Percentiles rank a stretch among this genome's conserved stretches.
These are phyloP conservation scores for Suillus paluster DNA, from an alignment of 768 basidiomycete species.

Conservation along the genomic window DNA sequence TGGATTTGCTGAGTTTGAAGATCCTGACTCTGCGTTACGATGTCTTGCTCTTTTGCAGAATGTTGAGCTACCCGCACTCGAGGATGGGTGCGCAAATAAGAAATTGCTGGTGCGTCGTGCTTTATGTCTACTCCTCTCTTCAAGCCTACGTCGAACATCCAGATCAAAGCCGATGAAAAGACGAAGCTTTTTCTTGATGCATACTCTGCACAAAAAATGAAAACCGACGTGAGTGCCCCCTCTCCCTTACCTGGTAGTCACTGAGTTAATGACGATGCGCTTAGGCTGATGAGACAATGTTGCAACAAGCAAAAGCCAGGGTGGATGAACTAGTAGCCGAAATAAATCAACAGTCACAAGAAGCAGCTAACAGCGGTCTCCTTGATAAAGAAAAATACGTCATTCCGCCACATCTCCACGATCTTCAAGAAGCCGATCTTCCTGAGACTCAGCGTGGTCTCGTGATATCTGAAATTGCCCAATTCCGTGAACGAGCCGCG, in stretches of 20 bases:
- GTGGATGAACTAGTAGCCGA: constrained; percentile 70
- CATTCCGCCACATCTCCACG: constrained; percentile 95
- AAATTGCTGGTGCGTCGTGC: constrained; percentile 65
- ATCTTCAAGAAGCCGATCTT: constrained; percentile 94
- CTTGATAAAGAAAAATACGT: constrained; percentile 86
- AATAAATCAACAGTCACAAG: constrained; percentile 73
- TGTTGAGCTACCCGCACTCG: constrained; percentile 63
- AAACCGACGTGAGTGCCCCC: constrained; percentile 69
- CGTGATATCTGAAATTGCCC: constrained; percentile 95
- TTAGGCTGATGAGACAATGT: constrained; percentile 73
- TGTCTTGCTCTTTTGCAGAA: constrained; percentile 69
- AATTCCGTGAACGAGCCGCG: constrained; percentile 93
- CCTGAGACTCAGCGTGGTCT: constrained; percentile 92
- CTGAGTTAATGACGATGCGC: neutral
- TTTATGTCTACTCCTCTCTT: constrained; percentile 8
- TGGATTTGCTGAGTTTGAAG: constrained; percentile 95
- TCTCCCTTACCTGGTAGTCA: neutral
- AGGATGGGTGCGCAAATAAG: constrained; percentile 65
- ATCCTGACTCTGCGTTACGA: constrained; percentile 88
- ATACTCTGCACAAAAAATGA: constrained; percentile 78
- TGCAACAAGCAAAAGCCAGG: constrained; percentile 63
- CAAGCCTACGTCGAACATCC: constrained; percentile 46
- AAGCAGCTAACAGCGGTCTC: constrained; percentile 73
- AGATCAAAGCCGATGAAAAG: constrained; percentile 98
- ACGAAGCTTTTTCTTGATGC: constrained; percentile 87